phyloP scores from a whole-genome alignment of 345 rosid genomes.

The Geranium rotundifolium region DNA sequence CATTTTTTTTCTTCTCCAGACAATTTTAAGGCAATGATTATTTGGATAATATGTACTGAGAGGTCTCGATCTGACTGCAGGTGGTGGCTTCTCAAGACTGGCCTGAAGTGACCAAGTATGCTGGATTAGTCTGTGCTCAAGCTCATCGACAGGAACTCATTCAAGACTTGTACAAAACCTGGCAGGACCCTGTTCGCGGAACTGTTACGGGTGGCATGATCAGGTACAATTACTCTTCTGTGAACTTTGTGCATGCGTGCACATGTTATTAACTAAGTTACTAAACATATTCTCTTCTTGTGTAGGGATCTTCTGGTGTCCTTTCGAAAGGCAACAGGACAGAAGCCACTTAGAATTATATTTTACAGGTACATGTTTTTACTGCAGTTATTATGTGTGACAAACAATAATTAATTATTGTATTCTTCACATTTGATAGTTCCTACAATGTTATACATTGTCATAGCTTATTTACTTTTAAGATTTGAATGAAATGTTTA shows the following conservation, averaged over 20 bases:
- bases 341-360: slow-evolving; percentile 89
- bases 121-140: slow-evolving; percentile 97
- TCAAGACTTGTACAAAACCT: slow-evolving; percentile 93
- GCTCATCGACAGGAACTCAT: slow-evolving; percentile 98
- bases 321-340: slow-evolving; percentile 95
- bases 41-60: slow-evolving; percentile 5
- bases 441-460: too few species aligned
- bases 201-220: slow-evolving; percentile 96
- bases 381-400: not conserved
- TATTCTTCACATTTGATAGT: too few species aligned
- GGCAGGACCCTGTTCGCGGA: slow-evolving; percentile 99
- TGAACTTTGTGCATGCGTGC: not conserved
- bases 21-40: not conserved
- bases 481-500: not conserved
- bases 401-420: too few species aligned
- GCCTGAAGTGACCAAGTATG: slow-evolving; percentile 99
- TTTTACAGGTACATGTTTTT: slow-evolving; percentile 63
- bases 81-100: slow-evolving; percentile 99
- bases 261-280: slow-evolving; percentile 1
- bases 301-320: slow-evolving; percentile 90
- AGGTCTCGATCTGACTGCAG: slow-evolving; percentile 25
- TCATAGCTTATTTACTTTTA: too few species aligned
- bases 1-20: not conserved
- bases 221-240: slow-evolving; percentile 30
- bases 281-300: not conserved